Evolutionary conservation across 495 filamentous ascomycete species (phyloP).

Genomic region (Saxophila tyrrhenica): DNA sequence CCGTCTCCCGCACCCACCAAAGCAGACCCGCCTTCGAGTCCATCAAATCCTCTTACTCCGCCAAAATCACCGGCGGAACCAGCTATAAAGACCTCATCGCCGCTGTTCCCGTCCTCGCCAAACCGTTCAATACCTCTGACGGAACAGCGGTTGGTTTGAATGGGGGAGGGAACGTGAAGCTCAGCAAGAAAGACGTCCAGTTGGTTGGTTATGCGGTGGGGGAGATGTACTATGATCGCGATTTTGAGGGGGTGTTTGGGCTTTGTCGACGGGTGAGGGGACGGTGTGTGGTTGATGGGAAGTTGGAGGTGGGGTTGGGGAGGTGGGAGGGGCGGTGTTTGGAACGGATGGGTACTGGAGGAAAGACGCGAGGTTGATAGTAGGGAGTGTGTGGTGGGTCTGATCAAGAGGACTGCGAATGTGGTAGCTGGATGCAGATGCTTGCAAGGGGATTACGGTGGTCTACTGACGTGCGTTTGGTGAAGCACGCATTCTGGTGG

Average conservation of each 20-base stretch:
- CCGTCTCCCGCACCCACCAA: constrained; percentile 10
- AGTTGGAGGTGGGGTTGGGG: constrained; percentile 1
- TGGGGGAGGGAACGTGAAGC: not conserved
- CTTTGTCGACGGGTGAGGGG: constrained; percentile 7
- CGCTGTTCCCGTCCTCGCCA: constrained; percentile 6
- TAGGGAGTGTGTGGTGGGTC: too few species aligned
- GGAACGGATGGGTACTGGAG: not conserved
- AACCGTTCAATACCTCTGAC: not conserved
- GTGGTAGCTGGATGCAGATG: too few species aligned
- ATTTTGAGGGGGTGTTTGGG: constrained; percentile 3
- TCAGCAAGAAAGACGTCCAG: constrained; percentile 14
- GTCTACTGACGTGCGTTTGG: too few species aligned
- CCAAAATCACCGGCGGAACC: constrained; percentile 7
- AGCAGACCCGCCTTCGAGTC: constrained; percentile 9
- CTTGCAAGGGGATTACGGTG: too few species aligned
- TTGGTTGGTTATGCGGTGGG: constrained; percentile 15
- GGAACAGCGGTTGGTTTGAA: not conserved
- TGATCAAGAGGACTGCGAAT: too few species aligned
- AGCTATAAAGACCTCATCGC: constrained; percentile 4
- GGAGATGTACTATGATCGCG: constrained; percentile 16
- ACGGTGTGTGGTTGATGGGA: constrained; percentile 7
- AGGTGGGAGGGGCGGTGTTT: constrained; percentile 7
- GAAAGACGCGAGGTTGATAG: too few species aligned
- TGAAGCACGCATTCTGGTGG: too few species aligned
- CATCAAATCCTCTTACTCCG: constrained; percentile 6